Evolutionary conservation across 2,329 filamentous ascomycete genomes (phyloP).

Genomic region (Penicillium sp.): DNA sequence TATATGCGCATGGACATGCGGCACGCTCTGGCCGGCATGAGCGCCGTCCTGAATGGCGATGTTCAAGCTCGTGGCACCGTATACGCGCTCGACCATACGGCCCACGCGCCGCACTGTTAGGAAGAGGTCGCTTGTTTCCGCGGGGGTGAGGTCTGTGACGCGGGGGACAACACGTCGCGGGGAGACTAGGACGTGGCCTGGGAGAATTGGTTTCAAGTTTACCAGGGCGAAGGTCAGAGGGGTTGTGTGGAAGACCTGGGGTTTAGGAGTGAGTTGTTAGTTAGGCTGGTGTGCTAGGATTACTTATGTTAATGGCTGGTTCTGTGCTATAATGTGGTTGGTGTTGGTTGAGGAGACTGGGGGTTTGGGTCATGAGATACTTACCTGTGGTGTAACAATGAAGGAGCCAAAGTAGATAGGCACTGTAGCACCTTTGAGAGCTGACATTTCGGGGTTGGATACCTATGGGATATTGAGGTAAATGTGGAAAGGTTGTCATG

Average conservation of each 20-base stretch:
- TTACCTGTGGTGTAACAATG: slow-evolving; percentile 70
- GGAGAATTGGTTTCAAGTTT: slow-evolving; percentile 90
- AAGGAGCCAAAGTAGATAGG: slow-evolving; percentile 70
- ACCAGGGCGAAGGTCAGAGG: slow-evolving; percentile 80
- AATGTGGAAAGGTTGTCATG: background rate
- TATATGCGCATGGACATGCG: slow-evolving; percentile 90
- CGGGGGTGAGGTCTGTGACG: slow-evolving; percentile 67
- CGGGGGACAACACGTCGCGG: slow-evolving; percentile 67
- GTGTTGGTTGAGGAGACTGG: slow-evolving; percentile 1
- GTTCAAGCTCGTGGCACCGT: slow-evolving; percentile 74
- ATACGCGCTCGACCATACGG: slow-evolving; percentile 64
- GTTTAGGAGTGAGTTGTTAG: slow-evolving; percentile 1
- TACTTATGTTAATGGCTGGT: background rate
- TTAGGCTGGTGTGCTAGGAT: background rate
- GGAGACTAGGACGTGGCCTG: slow-evolving; percentile 89
- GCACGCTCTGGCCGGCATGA: slow-evolving; percentile 88
- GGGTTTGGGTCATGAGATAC: background rate
- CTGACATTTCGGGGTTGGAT: slow-evolving; percentile 22
- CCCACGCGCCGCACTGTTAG: slow-evolving; percentile 79
- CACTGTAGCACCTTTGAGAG: slow-evolving; percentile 28
- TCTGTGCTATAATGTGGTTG: background rate
- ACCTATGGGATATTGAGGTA: background rate
- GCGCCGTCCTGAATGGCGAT: slow-evolving; percentile 91
- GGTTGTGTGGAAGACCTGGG: slow-evolving; percentile 81
- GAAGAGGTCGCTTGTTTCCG: slow-evolving; percentile 83